These are phyloP conservation scores for Coniochaeta sp. DNA, from an alignment of 2,329 filamentous ascomycete species.

Conservation along the genomic window DNA sequence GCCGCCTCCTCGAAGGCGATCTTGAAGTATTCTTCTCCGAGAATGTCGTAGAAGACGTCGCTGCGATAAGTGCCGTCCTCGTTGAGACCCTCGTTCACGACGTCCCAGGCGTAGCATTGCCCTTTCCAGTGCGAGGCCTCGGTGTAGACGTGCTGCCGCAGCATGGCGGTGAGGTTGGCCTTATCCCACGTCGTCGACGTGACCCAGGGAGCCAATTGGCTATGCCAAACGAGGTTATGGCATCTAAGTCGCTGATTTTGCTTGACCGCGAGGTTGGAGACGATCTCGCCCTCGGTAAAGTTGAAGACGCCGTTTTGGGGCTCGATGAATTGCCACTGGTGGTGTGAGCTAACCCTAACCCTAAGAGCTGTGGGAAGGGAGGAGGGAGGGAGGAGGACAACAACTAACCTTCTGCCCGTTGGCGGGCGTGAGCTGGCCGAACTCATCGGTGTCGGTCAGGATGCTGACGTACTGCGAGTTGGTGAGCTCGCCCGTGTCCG, in stretches of 20 bases:
- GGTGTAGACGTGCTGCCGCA: constrained; percentile 42
- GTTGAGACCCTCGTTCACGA: constrained; percentile 42
- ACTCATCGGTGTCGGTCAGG: constrained; percentile 39
- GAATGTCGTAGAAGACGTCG: constrained; percentile 29
- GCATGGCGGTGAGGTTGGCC: constrained; percentile 36
- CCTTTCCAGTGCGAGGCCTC: constrained; percentile 33
- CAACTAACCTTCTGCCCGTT: constrained; percentile 7
- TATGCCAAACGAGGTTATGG: constrained; percentile 37
- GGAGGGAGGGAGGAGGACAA: constrained; percentile 18
- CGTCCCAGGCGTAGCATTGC: constrained; percentile 41
- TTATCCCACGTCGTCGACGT: constrained; percentile 38
- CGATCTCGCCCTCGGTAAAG: constrained; percentile 39
- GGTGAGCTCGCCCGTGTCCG: constrained; percentile 40
- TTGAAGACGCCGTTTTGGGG: constrained; percentile 42
- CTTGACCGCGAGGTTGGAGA: constrained; percentile 24
- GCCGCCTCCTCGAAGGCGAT: constrained; percentile 36
- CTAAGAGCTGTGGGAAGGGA: background rate
- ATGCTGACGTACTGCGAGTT: constrained; percentile 40
- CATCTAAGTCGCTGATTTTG: constrained; percentile 38
- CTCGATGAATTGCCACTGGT: constrained; percentile 43
- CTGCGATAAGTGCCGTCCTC: constrained; percentile 33
- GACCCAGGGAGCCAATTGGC: constrained; percentile 42
- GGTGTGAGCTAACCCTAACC: background rate
- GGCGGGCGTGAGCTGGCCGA: constrained; percentile 42
- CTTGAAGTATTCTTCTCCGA: constrained; percentile 36